Evolutionary conservation across 345 rosid species (phyloP).

Genomic region (Salix purpurea): DNA sequence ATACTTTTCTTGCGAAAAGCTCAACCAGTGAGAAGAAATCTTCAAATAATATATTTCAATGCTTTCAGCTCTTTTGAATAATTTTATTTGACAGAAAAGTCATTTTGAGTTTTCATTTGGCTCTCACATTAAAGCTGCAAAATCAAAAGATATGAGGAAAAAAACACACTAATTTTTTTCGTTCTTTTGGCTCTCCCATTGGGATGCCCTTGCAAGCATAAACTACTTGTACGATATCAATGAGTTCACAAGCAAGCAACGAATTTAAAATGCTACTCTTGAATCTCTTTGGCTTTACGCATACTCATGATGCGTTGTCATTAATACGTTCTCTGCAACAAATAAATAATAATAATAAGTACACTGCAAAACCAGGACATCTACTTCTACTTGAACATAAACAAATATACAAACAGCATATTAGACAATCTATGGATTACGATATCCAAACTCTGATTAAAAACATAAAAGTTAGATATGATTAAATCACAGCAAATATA

Average conservation of each 20-base stretch:
- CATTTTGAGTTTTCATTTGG: too few species aligned
- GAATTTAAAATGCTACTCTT: neutral
- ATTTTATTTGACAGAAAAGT: too few species aligned
- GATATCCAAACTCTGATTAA: neutral
- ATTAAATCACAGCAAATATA: neutral
- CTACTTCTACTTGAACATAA: neutral
- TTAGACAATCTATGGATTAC: neutral
- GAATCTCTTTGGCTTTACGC: neutral
- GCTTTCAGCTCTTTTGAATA: too few species aligned
- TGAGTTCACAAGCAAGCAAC: neutral
- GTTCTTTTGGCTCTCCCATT: neutral
- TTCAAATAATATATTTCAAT: too few species aligned
- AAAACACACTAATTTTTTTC: too few species aligned
- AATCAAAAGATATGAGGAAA: neutral
- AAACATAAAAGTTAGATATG: neutral
- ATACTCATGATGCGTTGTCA: neutral
- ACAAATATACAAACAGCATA: neutral
- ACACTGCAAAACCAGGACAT: neutral
- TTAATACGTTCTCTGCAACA: constrained; percentile 12
- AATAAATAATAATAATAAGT: neutral
- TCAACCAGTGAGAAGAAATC: too few species aligned
- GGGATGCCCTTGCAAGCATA: neutral
- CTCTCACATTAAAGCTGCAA: neutral
- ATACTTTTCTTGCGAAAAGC: too few species aligned
- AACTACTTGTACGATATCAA: neutral